Evolutionary conservation across 2,329 filamentous ascomycete species (phyloP).

Genomic region (Ophidiomyces ophidiicola): DNA sequence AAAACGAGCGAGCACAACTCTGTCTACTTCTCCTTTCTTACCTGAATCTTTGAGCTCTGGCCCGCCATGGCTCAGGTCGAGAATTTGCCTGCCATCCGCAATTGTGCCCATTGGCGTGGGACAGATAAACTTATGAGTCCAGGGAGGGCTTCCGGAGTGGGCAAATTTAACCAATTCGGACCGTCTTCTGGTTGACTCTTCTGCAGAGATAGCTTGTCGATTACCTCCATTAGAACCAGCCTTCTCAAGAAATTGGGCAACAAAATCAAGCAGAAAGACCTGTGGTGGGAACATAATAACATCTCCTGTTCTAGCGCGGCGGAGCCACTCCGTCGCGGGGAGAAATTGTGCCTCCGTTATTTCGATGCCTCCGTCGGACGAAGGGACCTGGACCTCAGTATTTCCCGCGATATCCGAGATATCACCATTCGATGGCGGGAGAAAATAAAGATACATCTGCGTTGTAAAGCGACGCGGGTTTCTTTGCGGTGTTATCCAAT

Average conservation of each 20-base stretch:
- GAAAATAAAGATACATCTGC: slow-evolving; percentile 92
- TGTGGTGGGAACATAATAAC: slow-evolving; percentile 88
- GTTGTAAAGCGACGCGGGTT: slow-evolving; percentile 73
- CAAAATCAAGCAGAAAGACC: slow-evolving; percentile 47
- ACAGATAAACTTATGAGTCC: slow-evolving; percentile 38
- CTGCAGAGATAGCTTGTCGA: slow-evolving; percentile 13
- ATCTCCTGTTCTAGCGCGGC: slow-evolving; percentile 48
- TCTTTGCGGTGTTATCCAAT: slow-evolving; percentile 70
- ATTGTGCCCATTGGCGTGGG: slow-evolving; percentile 30
- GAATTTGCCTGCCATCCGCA: slow-evolving; percentile 39
- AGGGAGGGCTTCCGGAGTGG: slow-evolving; percentile 34
- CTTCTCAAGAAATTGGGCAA: slow-evolving; percentile 39
- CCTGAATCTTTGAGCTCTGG: slow-evolving; percentile 41
- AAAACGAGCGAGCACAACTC: slow-evolving; percentile 47
- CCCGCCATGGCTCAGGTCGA: slow-evolving; percentile 44
- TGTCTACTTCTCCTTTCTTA: slow-evolving; percentile 41
- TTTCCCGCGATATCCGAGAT: slow-evolving; percentile 24
- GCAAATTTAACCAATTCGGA: slow-evolving; percentile 39
- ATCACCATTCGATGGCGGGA: slow-evolving; percentile 46
- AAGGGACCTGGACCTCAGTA: slow-evolving; percentile 55
- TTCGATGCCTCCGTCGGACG: slow-evolving; percentile 56
- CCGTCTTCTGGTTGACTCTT: slow-evolving; percentile 26
- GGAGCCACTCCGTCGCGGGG: slow-evolving; percentile 56
- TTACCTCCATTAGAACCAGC: slow-evolving; percentile 17
- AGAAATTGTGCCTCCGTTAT: slow-evolving; percentile 70